Evolutionary conservation across 768 basidiomycete genomes (phyloP), one percentile per base, ranked within the genome.

Genomic region (Pleurotus tuoliensis): DNA sequence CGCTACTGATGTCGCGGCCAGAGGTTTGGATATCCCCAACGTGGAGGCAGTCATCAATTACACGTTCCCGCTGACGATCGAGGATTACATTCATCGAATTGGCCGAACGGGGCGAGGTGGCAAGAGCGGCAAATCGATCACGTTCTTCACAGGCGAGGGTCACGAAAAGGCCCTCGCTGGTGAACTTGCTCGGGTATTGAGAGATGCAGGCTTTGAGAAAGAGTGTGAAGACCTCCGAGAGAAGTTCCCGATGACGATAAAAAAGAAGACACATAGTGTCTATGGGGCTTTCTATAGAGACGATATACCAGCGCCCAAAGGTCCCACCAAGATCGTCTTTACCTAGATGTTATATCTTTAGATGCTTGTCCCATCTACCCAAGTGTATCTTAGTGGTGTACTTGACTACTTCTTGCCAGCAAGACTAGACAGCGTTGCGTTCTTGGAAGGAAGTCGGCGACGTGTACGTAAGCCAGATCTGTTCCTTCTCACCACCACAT

Each of bases 1-100:
- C 50, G 97, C 97, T 7, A 99, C 93, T 20, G 97, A 99, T 68
- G 97, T 99, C 7, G 97, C 97, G 5, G 94, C 97, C 46, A 84
- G 97, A 53, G 97, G 97, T 7, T 76, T 99, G 61, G 97, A 99
- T 76, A 98, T 99, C 64, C 95, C 97, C 2, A 88, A 96, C 66
- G 97, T 99, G 27, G 90, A 85, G 22, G 82, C 88, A 22, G 97
- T 99, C 47, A 84, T 98, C 69, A 97, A 98, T 73, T 96, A 97
- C 66, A 95, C 92, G n/a, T 98, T 95, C 75, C 96, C 96, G 40
- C 76, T 99, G 66, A 98, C 94, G 2, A 88, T 98, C 47, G 96
- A 97, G 73, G 88, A 92, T 73, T 95, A 89, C 64, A 82, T 93
- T 63, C 92, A 94, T 70, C 88, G 92, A 7, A 94, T 94, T 58